Conservation (phyloP, 2,329 filamentous ascomycete genomes). For the Pseudocercospora pini-densiflorae region DNA sequence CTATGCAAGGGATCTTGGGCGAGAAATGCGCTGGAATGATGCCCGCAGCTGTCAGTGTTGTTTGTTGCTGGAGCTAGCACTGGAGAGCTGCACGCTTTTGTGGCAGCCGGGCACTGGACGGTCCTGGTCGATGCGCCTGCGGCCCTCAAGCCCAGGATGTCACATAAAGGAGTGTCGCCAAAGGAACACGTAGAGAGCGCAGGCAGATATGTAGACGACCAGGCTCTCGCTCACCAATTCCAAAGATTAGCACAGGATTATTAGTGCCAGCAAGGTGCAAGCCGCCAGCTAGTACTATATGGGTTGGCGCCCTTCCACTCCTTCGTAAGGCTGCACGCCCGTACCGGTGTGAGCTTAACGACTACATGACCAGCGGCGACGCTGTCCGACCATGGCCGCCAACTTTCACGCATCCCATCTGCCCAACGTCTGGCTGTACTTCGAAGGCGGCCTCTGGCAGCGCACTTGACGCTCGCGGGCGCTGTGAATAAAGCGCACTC, state of each 20-base stretch:
- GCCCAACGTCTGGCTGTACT: background rate
- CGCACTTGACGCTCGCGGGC: background rate
- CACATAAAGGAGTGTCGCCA: constrained; percentile 8
- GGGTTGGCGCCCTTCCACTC: background rate
- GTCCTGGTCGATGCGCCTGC: background rate
- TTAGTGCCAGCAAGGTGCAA: background rate
- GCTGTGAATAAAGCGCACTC: background rate
- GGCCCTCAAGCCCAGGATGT: background rate
- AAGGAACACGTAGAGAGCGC: constrained; percentile 3
- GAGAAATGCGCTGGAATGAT: constrained; percentile 26
- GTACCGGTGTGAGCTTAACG: constrained; percentile 3
- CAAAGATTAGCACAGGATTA: background rate
- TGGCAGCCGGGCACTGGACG: background rate
- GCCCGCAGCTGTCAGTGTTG: background rate
- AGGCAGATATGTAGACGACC: constrained; percentile 1
- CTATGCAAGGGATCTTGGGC: constrained; percentile 22
- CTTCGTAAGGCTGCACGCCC: constrained; percentile 6
- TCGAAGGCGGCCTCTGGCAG: constrained; percentile 1
- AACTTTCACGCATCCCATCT: background rate
- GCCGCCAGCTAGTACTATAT: background rate
- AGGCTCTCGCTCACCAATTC: background rate
- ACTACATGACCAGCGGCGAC: background rate
- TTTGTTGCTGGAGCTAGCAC: constrained; percentile 12
- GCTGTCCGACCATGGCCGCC: background rate
- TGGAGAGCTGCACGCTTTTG: background rate